phyloP scores from a whole-genome alignment of 2,329 filamentous ascomycete genomes.

The Ilyonectria destructans region DNA sequence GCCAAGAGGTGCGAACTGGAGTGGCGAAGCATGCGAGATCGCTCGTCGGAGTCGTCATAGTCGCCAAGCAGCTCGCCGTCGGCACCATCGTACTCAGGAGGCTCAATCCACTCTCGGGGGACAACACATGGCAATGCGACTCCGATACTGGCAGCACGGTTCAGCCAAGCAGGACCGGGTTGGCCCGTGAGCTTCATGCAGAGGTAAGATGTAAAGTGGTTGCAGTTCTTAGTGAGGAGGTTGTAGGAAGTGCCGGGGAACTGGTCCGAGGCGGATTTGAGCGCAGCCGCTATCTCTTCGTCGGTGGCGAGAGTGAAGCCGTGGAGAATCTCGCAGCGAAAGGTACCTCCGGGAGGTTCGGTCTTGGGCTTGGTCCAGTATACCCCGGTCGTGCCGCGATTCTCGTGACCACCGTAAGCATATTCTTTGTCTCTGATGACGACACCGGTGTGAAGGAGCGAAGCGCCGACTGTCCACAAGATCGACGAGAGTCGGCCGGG shows the following conservation, averaged over 20 bases:
- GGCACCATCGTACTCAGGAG: conserved; percentile 82
- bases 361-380: conserved; percentile 85
- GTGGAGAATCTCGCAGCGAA: conserved; percentile 82
- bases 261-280: conserved; percentile 78
- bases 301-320: conserved; percentile 82
- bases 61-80: conserved; percentile 79
- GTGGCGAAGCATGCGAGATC: conserved; percentile 71
- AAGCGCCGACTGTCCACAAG: conserved; percentile 84
- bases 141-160: conserved; percentile 87
- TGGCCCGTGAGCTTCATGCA: conserved; percentile 81
- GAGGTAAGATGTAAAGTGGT: conserved; percentile 87
- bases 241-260: conserved; percentile 87
- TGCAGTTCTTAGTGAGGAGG: conserved; percentile 88
- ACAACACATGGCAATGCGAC: conserved; percentile 87
- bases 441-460: conserved; percentile 86
- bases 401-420: conserved; percentile 87
- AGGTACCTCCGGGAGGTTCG: conserved; percentile 84
- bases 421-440: conserved; percentile 87
- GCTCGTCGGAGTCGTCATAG: conserved; percentile 68
- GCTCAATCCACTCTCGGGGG: conserved; percentile 85
- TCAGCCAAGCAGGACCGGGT: conserved; percentile 82
- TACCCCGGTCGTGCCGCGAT: conserved; percentile 80
- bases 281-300: conserved; percentile 78
- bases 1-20: conserved; percentile 53
- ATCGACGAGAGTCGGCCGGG: conserved; percentile 82